Evolutionary conservation across 768 basidiomycete genomes (phyloP).

Genomic region (Rossbeevera mucosa): DNA sequence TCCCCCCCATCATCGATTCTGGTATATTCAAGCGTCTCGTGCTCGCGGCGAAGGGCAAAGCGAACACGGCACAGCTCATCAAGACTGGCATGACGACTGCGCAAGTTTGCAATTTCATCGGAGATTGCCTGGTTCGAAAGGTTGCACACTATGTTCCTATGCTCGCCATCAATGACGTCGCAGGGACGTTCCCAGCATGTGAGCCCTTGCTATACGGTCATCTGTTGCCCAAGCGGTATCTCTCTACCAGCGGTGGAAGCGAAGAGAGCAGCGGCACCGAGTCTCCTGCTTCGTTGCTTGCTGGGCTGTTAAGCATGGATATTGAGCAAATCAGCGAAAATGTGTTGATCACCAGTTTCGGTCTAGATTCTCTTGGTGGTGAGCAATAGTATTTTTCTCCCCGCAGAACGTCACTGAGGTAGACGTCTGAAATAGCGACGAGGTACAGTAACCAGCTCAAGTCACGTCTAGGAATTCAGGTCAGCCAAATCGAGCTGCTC

Average conservation of each 20-base stretch:
- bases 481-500: conserved; percentile 19
- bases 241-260: too few species aligned
- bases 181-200: conserved; percentile 23
- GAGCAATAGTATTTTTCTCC: background rate
- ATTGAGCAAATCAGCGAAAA: conserved; percentile 29
- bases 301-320: conserved; percentile 21
- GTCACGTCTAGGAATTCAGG: conserved; percentile 23
- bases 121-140: conserved; percentile 27
- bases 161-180: conserved; percentile 22
- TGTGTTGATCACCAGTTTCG: conserved; percentile 27
- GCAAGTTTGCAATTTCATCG: conserved; percentile 31
- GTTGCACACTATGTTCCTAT: conserved; percentile 30
- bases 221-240: too few species aligned
- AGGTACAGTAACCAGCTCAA: conserved; percentile 28
- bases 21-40: conserved; percentile 33
- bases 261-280: too few species aligned
- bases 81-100: conserved; percentile 32
- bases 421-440: conserved; percentile 12
- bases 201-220: conserved; percentile 26
- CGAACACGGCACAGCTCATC: conserved; percentile 26
- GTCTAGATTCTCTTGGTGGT: conserved; percentile 26
- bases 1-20: conserved; percentile 33
- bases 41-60: conserved; percentile 22
- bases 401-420: background rate
- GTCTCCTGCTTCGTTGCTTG: conserved; percentile 4